Percentiles rank a stretch among this genome's conserved stretches.
Conservation (phyloP, 163 green algal species). For the Volvox carteri region DNA sequence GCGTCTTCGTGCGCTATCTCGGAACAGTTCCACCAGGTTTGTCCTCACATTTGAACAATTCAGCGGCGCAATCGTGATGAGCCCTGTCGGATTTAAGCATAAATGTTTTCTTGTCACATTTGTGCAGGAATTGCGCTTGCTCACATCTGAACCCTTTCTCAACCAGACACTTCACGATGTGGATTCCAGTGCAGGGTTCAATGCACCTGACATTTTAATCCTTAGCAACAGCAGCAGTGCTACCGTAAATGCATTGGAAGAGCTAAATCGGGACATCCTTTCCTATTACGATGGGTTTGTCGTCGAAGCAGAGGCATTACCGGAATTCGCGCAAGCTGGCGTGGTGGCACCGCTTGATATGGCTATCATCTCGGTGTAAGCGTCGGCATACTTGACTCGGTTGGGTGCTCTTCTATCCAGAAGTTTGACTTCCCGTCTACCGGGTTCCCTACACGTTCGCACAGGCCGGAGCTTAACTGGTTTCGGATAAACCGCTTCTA, state of each 20-base stretch:
- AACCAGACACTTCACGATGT: neutral
- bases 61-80: no score
- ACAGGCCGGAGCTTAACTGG: slow-evolving; percentile 26
- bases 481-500: slow-evolving; percentile 34
- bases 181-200: neutral
- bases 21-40: neutral
- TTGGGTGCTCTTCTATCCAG: neutral
- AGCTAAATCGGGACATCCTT: neutral
- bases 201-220: no score
- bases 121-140: slow-evolving; percentile 3
- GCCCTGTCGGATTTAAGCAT: no score
- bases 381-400: neutral
- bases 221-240: no score
- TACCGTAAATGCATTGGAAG: neutral
- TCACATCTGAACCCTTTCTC: neutral
- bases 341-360: slow-evolving; percentile 12
- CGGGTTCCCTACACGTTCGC: neutral
- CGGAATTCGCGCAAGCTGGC: slow-evolving; percentile 12
- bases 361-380: slow-evolving; percentile 23
- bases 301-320: slow-evolving; percentile 7
- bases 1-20: neutral
- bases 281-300: slow-evolving; percentile 39
- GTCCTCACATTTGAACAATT: no score
- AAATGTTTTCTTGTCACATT: neutral
- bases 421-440: neutral